Base-by-base conservation (phyloP, 805 yeast species). In the Hemisphaericaspora nanyangensis region DNA sequence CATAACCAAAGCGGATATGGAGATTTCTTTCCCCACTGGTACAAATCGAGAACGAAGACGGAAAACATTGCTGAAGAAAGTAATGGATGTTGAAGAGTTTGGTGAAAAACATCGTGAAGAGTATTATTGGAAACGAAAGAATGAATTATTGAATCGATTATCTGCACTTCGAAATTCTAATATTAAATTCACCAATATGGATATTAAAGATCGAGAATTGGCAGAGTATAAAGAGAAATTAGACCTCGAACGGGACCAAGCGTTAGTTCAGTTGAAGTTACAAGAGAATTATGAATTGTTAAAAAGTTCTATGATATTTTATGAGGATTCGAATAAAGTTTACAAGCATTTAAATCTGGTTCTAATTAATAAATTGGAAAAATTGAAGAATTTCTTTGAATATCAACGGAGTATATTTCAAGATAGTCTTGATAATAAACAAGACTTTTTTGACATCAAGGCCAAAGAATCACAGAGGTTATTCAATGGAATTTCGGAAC, bases 311-410 rank as follows among this genome's bases (percentile, higher is more conserved):
- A 46, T 58, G 29, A 43, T 45, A 5, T 67, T 63, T 40, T 68
- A 66, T 43, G 60, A 63, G 30, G 68, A 68, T 31, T 60, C 69
- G 8, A 61, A 66, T 45, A 54, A 55, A 31, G 49, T 48, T 22
- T 68, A 66, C 47, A 57, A 55, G 41, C 52, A 54, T 37, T 54
- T 61, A 51, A 64, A 59, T 40, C 30, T 42, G 16, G 39, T 54
- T 4, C 32, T 60, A 46, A 42, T 58, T 15, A 67, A 62, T 47
- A 68, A 67, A 45, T 53, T 69, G 27, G 56, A 57, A 34, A 69
- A 68, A 45, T 46, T 69, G 31, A 58, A 60, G 47, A 58, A 61
- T 42, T 68, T 68, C 40, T 56, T 69, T 29, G 65, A 61, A 44
- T 64, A 48, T 44, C 73, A 69, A 39, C 51, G 50, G 33, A 49